A percentile compares a stretch with the other conserved stretches of the same genome.
phyloP scores from a whole-genome alignment of 2,329 filamentous ascomycete genomes.

The Xylariales sp. region DNA sequence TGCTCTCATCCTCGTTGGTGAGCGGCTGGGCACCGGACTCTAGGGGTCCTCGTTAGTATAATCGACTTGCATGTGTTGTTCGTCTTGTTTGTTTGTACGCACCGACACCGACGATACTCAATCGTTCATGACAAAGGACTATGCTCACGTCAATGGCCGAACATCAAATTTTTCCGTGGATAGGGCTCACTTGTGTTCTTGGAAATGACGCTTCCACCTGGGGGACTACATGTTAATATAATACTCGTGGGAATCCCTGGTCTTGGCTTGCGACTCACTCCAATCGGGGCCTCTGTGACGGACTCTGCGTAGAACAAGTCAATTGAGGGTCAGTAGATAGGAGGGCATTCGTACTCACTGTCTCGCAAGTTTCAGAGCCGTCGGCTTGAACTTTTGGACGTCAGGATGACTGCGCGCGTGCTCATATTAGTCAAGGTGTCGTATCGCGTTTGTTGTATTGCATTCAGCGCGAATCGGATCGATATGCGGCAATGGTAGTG shows the following conservation, averaged over 20 bases:
- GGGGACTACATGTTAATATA: slow-evolving; percentile 41
- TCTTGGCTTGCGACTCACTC: slow-evolving; percentile 74
- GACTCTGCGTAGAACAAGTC: slow-evolving; percentile 69
- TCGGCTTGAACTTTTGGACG: slow-evolving; percentile 96
- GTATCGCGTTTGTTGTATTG: slow-evolving; percentile 25
- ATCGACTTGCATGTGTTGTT: slow-evolving; percentile 1
- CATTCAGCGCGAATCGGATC: slow-evolving; percentile 1
- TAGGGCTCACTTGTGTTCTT: slow-evolving; percentile 85
- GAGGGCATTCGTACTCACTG: slow-evolving; percentile 71
- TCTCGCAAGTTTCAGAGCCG: slow-evolving; percentile 91
- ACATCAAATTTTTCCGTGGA: background rate
- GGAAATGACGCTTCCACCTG: slow-evolving; percentile 87
- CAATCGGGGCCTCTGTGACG: slow-evolving; percentile 98
- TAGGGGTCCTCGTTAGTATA: slow-evolving; percentile 51
- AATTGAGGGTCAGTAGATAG: slow-evolving; percentile 48
- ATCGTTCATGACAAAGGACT: slow-evolving; percentile 96
- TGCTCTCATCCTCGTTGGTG: slow-evolving; percentile 87
- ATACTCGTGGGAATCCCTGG: slow-evolving; percentile 42
- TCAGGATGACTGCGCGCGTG: slow-evolving; percentile 77
- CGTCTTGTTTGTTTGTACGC: slow-evolving; percentile 53
- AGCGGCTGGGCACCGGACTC: slow-evolving; percentile 96
- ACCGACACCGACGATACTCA: slow-evolving; percentile 98
- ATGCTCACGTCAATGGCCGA: slow-evolving; percentile 48
- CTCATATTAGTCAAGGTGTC: slow-evolving; percentile 34
- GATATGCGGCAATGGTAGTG: slow-evolving; percentile 4